These are phyloP conservation scores for Pseudogymnoascus sp. DNA, from an alignment of 2,329 filamentous ascomycete genomes.

Conservation along the genomic window DNA sequence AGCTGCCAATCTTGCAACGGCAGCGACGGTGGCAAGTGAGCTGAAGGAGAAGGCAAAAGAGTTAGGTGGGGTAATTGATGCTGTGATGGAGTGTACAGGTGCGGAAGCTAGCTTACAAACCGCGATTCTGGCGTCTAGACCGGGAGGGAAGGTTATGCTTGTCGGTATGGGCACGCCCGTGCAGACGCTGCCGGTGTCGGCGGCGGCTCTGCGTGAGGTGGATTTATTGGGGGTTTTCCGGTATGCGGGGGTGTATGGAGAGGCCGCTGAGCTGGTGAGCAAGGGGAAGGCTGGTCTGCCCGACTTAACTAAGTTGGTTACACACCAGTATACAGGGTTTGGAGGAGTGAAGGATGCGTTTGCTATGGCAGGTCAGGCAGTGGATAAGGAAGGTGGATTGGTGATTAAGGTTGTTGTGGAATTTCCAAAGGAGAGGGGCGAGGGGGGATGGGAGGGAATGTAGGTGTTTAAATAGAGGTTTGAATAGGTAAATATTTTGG, in stretches of 20 bases:
- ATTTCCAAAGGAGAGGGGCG: conserved; percentile 53
- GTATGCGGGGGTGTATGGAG: conserved; percentile 65
- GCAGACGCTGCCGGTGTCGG: conserved; percentile 86
- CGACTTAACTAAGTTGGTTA: not conserved
- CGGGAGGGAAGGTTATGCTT: conserved; percentile 75
- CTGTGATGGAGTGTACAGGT: conserved; percentile 72
- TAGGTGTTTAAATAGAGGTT: not conserved
- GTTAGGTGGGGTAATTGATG: conserved; percentile 61
- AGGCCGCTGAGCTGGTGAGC: conserved; percentile 71
- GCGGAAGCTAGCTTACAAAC: conserved; percentile 73
- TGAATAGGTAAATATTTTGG: too few relatives aligned
- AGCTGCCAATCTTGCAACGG: conserved; percentile 56
- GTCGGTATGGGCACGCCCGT: conserved; percentile 84
- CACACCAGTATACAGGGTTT: conserved; percentile 32
- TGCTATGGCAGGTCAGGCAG: conserved; percentile 74
- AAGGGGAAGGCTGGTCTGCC: not conserved
- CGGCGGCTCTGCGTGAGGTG: conserved; percentile 81
- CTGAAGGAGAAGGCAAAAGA: conserved; percentile 27
- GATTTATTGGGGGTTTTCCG: conserved; percentile 82
- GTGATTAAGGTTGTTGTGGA: conserved; percentile 63
- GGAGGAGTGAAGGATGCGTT: conserved; percentile 73
- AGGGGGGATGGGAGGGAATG: not conserved
- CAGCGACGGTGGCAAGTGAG: conserved; percentile 32
- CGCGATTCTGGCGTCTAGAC: conserved; percentile 59
- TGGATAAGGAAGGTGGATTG: conserved; percentile 74